A percentile compares a stretch with the other conserved stretches of the same genome.
phyloP scores from a whole-genome alignment of 345 rosid species.

The Alliaria petiolata region DNA sequence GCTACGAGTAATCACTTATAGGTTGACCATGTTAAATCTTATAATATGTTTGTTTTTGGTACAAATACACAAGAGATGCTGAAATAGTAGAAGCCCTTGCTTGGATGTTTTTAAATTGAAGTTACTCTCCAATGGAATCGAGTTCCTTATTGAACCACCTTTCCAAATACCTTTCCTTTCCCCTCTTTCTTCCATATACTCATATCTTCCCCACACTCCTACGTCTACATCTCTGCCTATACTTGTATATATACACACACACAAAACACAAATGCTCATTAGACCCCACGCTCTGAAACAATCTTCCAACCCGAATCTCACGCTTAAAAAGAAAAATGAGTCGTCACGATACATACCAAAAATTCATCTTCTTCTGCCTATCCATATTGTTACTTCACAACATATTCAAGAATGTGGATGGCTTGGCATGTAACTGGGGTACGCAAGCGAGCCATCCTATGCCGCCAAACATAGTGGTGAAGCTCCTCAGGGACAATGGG shows the following conservation, averaged over 20 bases:
- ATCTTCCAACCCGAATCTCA: not conserved
- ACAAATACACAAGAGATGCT: not conserved
- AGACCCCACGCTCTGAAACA: constrained; percentile 13
- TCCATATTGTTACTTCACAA: constrained; percentile 18
- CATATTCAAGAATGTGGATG: constrained; percentile 34
- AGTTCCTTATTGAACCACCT: constrained; percentile 37
- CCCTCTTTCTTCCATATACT: constrained; percentile 38
- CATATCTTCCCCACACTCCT: not conserved
- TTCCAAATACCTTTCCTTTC: constrained; percentile 41
- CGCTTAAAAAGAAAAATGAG: constrained; percentile 28
- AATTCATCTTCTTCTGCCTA: constrained; percentile 6
- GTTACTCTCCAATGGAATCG: constrained; percentile 39
- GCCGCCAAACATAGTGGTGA: constrained; percentile 56
- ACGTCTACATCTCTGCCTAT: not conserved
- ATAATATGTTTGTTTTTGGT: not conserved
- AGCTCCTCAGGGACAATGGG: constrained; percentile 70
- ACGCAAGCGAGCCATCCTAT: constrained; percentile 63
- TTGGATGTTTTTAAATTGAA: constrained; percentile 18
- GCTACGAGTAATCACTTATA: no score
- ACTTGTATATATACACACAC: not conserved
- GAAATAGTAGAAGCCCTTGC: not conserved
- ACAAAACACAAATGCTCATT: not conserved
- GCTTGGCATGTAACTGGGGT: constrained; percentile 84
- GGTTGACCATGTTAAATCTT: not conserved
- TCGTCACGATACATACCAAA: not conserved